Evolutionary conservation across 495 filamentous ascomycete genomes (phyloP).

Genomic region (Peziza echinospora): DNA sequence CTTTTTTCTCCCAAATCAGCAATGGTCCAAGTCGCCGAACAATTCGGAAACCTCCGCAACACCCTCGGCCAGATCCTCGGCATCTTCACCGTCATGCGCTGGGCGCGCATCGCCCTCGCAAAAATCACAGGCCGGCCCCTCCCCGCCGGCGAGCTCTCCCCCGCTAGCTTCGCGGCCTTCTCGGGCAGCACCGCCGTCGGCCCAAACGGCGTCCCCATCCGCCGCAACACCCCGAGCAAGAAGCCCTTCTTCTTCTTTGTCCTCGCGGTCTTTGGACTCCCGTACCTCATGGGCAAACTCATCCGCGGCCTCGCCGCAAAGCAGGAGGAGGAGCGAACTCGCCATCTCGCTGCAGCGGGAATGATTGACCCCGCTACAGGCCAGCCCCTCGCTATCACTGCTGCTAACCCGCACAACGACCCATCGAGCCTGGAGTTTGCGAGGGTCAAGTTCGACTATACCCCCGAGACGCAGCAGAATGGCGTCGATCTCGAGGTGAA

Average conservation of each 20-base stretch:
- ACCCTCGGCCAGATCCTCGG: conserved; percentile 90
- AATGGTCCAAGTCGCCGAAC: conserved; percentile 95
- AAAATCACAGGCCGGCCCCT: conserved; percentile 86
- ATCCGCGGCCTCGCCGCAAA: conserved; percentile 62
- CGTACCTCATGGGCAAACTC: conserved; percentile 86
- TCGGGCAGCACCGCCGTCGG: conserved; percentile 32
- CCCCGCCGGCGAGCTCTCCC: conserved; percentile 72
- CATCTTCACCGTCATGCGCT: conserved; percentile 87
- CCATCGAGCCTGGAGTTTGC: conserved; percentile 86
- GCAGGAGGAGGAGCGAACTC: conserved; percentile 58
- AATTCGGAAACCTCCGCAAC: conserved; percentile 77
- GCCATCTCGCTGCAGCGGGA: conserved; percentile 31
- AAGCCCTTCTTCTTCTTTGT: conserved; percentile 96
- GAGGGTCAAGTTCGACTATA: conserved; percentile 81
- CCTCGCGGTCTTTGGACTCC: conserved; percentile 78
- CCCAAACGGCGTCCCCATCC: conserved; percentile 20
- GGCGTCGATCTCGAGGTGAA: conserved; percentile 78
- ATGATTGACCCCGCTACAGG: conserved; percentile 13
- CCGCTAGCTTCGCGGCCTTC: conserved; percentile 74
- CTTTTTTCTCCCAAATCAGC: conserved; percentile 35
- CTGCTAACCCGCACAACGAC: conserved; percentile 30
- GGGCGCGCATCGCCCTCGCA: conserved; percentile 72
- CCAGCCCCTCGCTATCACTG: conserved; percentile 1
- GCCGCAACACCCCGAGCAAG: conserved; percentile 50
- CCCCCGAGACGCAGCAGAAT: conserved; percentile 40